Evolutionary conservation across 1,139 yeast species (phyloP), one percentile per base, ranked within the genome.

Genomic region (Spathaspora sp.): DNA sequence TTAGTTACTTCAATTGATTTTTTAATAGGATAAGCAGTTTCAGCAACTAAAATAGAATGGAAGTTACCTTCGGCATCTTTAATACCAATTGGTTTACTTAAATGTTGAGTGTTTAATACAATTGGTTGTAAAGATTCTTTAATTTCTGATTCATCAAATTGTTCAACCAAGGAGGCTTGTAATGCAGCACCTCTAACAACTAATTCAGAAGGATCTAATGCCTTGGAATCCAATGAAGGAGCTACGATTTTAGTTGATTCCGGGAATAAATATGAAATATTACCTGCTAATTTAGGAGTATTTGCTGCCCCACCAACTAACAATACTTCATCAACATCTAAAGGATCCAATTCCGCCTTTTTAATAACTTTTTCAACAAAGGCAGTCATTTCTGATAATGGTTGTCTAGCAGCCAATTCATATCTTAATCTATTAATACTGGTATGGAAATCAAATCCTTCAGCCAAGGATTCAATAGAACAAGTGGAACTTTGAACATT

Each of bases 181-280:
- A 93, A 80, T 50, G 99, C 97, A 52, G 97, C 96, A 72, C 99
- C 99, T 65, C 96, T 86, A 55, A 96, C 85, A 55, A 86, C 77
- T 61, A 90, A 78, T 73, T 95, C 99, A 60, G 89, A 82, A 51
- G 99, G 97, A 74, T 86, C 83, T 51, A 86, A 64, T 47, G 96
- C 90, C 68, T 87, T 87, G 53, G 87, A 57, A 65, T 86, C 90
- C 50, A 80, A 63, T 25, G 88, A 74, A 56, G 98, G 96, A 23
- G 98, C 84, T 52, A 84, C 76, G 48, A 91, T 79, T 46, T 69
- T 77, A 48, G 96, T 89, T 48, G 85, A 66, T 65, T 88, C 95
- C 52, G 95, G 91, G 82, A 93, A 91, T 47, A 89, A 64, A 53
- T 78, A 75, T 52, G 82, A 78, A 55, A 95, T 70, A 66, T 87